These are phyloP conservation scores for Podospora anserina DNA, from an alignment of 495 filamentous ascomycete genomes.

Conservation along the genomic window DNA sequence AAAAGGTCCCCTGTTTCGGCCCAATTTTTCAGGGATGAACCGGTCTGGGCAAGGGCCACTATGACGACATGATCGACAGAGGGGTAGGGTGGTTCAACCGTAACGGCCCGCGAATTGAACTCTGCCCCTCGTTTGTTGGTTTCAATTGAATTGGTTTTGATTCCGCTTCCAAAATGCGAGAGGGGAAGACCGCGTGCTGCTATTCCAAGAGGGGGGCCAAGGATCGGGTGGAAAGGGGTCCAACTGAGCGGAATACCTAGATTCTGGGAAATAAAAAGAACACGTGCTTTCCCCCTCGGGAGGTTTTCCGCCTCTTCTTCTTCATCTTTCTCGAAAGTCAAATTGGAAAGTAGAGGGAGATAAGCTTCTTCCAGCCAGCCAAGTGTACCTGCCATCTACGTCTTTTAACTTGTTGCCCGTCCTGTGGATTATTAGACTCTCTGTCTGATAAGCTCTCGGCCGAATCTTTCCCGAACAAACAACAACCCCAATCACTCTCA, in stretches of 20 bases:
- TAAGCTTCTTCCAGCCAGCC: background rate
- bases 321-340: background rate
- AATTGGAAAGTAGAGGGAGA: background rate
- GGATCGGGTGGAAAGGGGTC: background rate
- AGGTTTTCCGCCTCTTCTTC: background rate
- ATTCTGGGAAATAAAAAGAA: background rate
- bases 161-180: background rate
- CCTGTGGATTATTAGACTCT: background rate
- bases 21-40: background rate
- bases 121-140: background rate
- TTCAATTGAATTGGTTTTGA: background rate
- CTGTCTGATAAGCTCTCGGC: background rate
- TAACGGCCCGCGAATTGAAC: background rate
- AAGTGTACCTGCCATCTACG: background rate
- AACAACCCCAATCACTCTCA: background rate
- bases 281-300: background rate
- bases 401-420: background rate
- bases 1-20: background rate
- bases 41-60: background rate
- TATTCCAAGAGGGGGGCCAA: background rate
- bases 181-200: background rate
- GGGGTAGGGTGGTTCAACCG: background rate
- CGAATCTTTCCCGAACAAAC: background rate
- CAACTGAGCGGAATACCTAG: background rate
- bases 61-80: slow-evolving; percentile 12